Percentiles rank a stretch among this genome's conserved stretches.
phyloP scores from a whole-genome alignment of 1,284 basidiomycete genomes.

The Heterobasidion occidentale region DNA sequence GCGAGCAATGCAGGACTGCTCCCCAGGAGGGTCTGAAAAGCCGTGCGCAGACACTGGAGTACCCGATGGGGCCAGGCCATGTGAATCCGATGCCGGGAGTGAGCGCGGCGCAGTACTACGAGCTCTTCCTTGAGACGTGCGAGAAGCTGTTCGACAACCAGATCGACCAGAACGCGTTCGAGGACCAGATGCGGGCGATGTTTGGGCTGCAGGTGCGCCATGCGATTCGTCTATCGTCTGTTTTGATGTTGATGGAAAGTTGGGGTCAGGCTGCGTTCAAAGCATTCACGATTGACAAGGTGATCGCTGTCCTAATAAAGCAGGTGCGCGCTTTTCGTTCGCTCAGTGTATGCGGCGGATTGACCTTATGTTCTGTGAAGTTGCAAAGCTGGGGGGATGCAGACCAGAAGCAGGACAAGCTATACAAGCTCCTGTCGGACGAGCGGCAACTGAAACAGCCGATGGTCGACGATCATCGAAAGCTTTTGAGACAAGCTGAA shows the following conservation, averaged over 20 bases:
- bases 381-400: conserved; percentile 68
- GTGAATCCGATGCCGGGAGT: not conserved
- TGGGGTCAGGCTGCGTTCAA: conserved; percentile 60
- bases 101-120: conserved; percentile 66
- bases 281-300: conserved; percentile 91
- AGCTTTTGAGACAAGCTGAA: conserved; percentile 78
- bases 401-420: conserved; percentile 80
- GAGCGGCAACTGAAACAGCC: conserved; percentile 60
- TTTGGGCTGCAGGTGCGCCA: conserved; percentile 71
- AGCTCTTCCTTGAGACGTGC: conserved; percentile 78
- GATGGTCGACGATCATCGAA: conserved; percentile 81
- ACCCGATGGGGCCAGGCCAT: not conserved
- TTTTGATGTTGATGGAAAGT: not conserved
- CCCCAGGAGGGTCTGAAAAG: not conserved
- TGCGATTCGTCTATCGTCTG: too few species aligned
- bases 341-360: conserved; percentile 1
- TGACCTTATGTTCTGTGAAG: conserved; percentile 24
- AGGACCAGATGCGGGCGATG: conserved; percentile 88
- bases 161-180: conserved; percentile 80
- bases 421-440: conserved; percentile 73
- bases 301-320: conserved; percentile 83
- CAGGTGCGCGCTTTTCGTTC: conserved; percentile 42
- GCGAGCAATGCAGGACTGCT: conserved; percentile 19
- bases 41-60: not conserved
- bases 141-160: conserved; percentile 92